Conservation (phyloP, 2,329 filamentous ascomycete genomes). For the Lecanicillium sp. region DNA sequence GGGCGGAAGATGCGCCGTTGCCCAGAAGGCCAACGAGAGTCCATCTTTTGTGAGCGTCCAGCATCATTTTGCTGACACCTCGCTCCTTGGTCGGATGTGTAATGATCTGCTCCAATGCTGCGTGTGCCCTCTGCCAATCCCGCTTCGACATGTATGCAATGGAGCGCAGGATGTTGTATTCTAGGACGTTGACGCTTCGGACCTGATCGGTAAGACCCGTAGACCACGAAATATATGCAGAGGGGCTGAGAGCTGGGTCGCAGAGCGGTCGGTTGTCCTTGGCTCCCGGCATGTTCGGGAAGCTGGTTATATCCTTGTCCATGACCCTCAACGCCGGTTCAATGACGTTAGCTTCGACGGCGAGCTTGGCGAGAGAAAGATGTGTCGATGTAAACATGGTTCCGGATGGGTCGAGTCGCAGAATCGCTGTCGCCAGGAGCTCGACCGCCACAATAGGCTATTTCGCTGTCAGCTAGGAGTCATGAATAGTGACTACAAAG, state of each 20-base stretch:
- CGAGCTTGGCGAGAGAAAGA: constrained; percentile 47
- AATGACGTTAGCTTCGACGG: constrained; percentile 47
- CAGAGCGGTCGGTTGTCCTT: constrained; percentile 33
- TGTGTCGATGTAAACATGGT: constrained; percentile 61
- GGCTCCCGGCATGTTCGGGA: constrained; percentile 39
- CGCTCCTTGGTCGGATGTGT: constrained; percentile 57
- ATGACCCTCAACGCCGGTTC: constrained; percentile 52
- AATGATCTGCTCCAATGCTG: constrained; percentile 57
- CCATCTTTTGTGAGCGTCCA: constrained; percentile 91
- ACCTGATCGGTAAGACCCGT: constrained; percentile 51
- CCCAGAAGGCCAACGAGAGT: constrained; percentile 67
- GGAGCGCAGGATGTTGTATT: constrained; percentile 60
- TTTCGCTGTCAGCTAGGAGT: constrained; percentile 7
- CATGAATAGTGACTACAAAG: background rate
- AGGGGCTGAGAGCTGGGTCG: constrained; percentile 35
- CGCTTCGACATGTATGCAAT: constrained; percentile 54
- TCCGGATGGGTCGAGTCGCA: constrained; percentile 58
- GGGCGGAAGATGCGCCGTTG: constrained; percentile 48
- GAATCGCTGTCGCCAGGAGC: constrained; percentile 44
- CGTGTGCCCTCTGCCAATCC: constrained; percentile 55
- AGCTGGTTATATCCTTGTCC: constrained; percentile 58
- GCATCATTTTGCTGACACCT: constrained; percentile 67
- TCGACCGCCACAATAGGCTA: constrained; percentile 41
- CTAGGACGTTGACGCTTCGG: constrained; percentile 46
- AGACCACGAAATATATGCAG: constrained; percentile 51